phyloP scores from a whole-genome alignment of 805 yeast genomes.

The Saturnispora bothae region DNA sequence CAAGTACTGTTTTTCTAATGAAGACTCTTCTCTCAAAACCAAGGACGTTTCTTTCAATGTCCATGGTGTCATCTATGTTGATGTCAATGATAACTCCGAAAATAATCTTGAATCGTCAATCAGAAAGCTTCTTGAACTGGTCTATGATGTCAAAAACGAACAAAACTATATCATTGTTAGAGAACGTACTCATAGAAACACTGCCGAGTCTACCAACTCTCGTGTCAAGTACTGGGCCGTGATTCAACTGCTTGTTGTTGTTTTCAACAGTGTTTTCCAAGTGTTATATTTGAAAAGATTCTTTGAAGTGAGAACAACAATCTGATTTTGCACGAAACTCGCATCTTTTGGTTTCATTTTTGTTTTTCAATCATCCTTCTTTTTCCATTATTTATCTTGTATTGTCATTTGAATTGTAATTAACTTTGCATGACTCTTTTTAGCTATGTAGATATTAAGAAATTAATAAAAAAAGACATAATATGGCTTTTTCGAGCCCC shows the following conservation, averaged over 20 bases:
- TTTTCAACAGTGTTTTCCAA: conserved; percentile 82
- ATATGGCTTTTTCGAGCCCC: no score
- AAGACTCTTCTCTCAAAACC: conserved; percentile 56
- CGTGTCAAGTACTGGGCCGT: conserved; percentile 98
- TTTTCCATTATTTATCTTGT: no score
- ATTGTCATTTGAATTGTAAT: no score
- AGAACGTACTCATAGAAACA: conserved; percentile 95
- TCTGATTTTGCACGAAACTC: no score
- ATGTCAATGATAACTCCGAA: conserved; percentile 51
- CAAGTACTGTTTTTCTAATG: conserved; percentile 87
- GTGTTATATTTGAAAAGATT: conserved; percentile 88
- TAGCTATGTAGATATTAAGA: no score
- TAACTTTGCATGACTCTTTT: no score
- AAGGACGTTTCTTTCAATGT: conserved; percentile 93
- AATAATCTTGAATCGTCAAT: conserved; percentile 81
- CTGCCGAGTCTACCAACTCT: conserved; percentile 94
- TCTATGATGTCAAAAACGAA: conserved; percentile 85
- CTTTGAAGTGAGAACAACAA: conserved; percentile 88
- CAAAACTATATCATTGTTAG: conserved; percentile 87
- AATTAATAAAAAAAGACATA: no score
- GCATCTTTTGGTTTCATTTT: no score
- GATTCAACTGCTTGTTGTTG: conserved; percentile 80
- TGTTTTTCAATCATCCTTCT: no score
- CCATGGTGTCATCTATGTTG: conserved; percentile 84
- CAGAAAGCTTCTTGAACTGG: conserved; percentile 58